Percentiles rank a stretch among this genome's conserved stretches.
These are phyloP conservation scores for Phlebiopsis gigantea DNA, from an alignment of 768 basidiomycete genomes.

Conservation along the genomic window DNA sequence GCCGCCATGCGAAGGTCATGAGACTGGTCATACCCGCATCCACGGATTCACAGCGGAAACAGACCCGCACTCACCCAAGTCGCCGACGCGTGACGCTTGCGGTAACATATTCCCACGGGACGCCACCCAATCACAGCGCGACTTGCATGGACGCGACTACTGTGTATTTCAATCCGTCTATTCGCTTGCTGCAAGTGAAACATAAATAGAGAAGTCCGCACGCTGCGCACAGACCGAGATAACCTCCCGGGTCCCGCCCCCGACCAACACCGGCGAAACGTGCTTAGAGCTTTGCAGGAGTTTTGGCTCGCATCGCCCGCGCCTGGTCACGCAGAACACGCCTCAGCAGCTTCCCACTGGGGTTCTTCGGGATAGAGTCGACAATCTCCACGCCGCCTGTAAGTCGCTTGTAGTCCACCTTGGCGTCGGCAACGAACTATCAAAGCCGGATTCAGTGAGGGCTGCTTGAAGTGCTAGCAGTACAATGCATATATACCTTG, in stretches of 20 bases:
- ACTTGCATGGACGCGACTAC: not conserved
- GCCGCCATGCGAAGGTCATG: conserved; percentile 5
- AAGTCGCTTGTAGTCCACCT: conserved; percentile 33
- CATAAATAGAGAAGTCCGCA: too few species aligned
- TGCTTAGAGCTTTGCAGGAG: not conserved
- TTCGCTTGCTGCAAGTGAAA: too few species aligned
- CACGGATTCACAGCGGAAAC: conserved; percentile 9
- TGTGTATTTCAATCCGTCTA: too few species aligned
- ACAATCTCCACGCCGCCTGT: conserved; percentile 35
- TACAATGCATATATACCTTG: conserved; percentile 37
- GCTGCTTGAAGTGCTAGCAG: not conserved
- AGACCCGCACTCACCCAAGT: not conserved
- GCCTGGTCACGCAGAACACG: conserved; percentile 8
- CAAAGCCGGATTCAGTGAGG: not conserved
- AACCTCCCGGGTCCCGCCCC: too few species aligned
- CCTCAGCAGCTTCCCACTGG: conserved; percentile 25
- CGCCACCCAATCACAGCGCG: not conserved
- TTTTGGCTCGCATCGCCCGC: not conserved
- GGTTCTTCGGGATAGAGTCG: conserved; percentile 30
- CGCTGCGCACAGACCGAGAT: too few species aligned
- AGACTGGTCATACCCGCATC: conserved; percentile 6
- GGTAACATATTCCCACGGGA: not conserved
- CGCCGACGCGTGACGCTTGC: not conserved
- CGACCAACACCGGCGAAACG: not conserved
- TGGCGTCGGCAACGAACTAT: conserved; percentile 28